A percentile compares a stretch with the other conserved stretches of the same genome.
phyloP scores from a whole-genome alignment of 164 flowering plant genomes.

The Santalum album region DNA sequence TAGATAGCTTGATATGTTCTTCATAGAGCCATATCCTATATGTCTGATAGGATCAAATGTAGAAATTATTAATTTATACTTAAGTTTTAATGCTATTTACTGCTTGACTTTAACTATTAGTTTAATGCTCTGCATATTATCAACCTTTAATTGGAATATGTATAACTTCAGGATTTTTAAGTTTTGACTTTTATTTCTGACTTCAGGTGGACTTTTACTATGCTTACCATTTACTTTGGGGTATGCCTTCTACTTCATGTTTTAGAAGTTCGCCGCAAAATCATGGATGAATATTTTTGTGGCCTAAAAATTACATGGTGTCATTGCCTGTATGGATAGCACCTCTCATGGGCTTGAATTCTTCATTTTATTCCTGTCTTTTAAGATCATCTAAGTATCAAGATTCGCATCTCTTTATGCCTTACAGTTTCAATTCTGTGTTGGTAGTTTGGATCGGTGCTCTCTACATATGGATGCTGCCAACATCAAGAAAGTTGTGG shows the following conservation, averaged over 20 bases:
- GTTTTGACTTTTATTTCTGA: conserved; percentile 1
- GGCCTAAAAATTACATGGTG: neutral
- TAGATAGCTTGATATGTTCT: too few relatives aligned
- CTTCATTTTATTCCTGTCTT: too few relatives aligned
- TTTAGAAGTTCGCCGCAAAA: neutral
- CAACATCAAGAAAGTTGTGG: conserved; percentile 7
- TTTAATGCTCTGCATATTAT: too few relatives aligned
- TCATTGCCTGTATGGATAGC: neutral
- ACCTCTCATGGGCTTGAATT: neutral
- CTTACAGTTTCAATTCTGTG: neutral
- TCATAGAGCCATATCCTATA: too few relatives aligned
- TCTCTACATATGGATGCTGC: conserved; percentile 26
- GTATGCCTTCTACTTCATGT: conserved; percentile 15
- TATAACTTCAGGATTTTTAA: too few relatives aligned
- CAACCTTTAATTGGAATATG: too few relatives aligned
- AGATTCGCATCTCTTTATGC: neutral
- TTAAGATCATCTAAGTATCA: neutral
- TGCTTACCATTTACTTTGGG: conserved; percentile 30
- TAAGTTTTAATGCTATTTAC: too few relatives aligned
- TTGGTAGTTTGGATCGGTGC: conserved; percentile 24
- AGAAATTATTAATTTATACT: too few relatives aligned
- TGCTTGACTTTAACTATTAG: too few relatives aligned
- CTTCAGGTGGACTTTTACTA: conserved; percentile 33
- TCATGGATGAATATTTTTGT: neutral
- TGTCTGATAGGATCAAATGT: too few relatives aligned